Base-by-base conservation (phyloP, 495 filamentous ascomycete species). In the Trichocladium antarcticum region DNA sequence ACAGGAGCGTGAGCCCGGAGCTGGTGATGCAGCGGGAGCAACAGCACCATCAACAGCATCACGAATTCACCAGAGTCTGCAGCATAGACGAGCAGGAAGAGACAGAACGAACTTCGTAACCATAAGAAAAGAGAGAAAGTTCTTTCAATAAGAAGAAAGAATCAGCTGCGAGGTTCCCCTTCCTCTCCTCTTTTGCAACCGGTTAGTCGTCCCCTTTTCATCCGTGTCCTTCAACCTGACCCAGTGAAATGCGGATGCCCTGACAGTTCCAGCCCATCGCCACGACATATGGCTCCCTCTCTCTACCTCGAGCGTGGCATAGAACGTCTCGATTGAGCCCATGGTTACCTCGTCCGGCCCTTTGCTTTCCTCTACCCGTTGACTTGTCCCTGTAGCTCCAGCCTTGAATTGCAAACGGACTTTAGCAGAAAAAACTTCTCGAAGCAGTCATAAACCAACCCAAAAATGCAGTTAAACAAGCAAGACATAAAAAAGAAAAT, bases 11-110 rank as follows among this genome's bases (percentile, higher is more conserved):
- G 12, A 39, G 39, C 31, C 40, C 42, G 37, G 49, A 51, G n/a
- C 17, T 37, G 14, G 47, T 36, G 28, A n/a, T 51, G 42, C 15
- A 47, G 29, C 31, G 36, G 48, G 47, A 52, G 38, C 37, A 39
- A 42, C 36, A 45, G 16, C 49, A 53, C 37, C 45, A 58, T 45
- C 35, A 45, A 11, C 48, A 59, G 21, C 57, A 53, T 45, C 65
- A 68, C 45, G 64, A 69, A 53, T 74, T 78, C 48, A 60, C 60
- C 35, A 73, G 55, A 41, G 65, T 61, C 47, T 64, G 65, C 49
- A 80, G 74, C 59, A 69, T 74, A 58, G 72, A 77, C 49, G 74
- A 77, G 61, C 74, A 79, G 58, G 76, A 81, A 54, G 76, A 80
- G 62, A 73, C 69, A 22, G 76, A 79, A 53, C 74, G 76, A 58